Base-by-base conservation (phyloP, 495 filamentous ascomycete genomes). In the Trichoderma gamsii region DNA sequence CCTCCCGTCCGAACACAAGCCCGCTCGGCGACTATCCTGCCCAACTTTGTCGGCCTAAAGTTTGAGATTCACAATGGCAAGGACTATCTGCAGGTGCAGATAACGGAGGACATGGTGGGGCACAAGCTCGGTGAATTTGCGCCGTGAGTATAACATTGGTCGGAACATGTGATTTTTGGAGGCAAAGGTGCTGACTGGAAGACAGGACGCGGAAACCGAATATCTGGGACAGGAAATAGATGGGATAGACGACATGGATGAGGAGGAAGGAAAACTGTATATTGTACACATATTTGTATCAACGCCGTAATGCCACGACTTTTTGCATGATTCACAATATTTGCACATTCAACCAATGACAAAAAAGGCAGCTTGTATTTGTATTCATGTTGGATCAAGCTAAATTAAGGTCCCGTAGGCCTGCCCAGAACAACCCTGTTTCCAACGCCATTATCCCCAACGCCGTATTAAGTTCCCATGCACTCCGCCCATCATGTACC, bases 101-200 rank as follows among this genome's bases (percentile, higher is more conserved):
- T 99, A 69, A 97, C 93, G 51, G 94, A 97, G 78, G 92, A 98
- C 75, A 98, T 99, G 96, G 96, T 99, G 18, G 95, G 96, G 52
- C 89, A 96, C 77, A 99, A 98, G 80, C 82, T 99, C 74, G 95
- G 95, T 70, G 96, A 98, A 81, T 99, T 97, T 78, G 87, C 93
- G 70, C 73, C 85, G 93, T 97, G 87, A 78, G 93, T 88, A 8
- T 56, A 66, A 52, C 11, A 61, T 44, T 64, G 27, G 64, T 67
- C 63, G 32, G 29, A 4, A 29, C 29, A 29, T 29, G 49, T 16
- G 27, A 27, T 23, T 23, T 15, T 8, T 18, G 21, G 6, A 5
- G 23, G 8, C 13, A 15, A 25, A 4, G 32, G 74, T 56, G 72
- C 61, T 41, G 18, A 27, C 41, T 21, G 15, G 44, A 11, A 46